Evolutionary conservation across 441 rosid species (phyloP), one percentile per base, ranked within the genome.

Genomic region (Erysimum cheiri): DNA sequence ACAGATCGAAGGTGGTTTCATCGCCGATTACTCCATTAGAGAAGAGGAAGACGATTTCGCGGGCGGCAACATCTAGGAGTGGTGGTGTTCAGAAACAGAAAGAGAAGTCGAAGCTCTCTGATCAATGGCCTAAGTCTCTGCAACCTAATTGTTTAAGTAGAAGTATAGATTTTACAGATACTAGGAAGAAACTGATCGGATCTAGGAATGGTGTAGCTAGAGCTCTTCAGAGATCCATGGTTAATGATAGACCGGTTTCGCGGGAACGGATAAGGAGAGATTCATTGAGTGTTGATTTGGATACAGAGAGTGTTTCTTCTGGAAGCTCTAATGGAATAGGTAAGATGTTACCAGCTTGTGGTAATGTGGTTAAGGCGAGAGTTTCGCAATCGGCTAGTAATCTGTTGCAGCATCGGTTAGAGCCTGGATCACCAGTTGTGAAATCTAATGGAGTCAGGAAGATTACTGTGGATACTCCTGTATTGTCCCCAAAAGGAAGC

Each of bases 101-200:
- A 61, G 92, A 85, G 80, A 89, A 82, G 73, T 81, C 86, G 4
- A 87, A 80, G 83, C 73, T 81, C 8, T 76, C 67, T 72, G 95
- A 83, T 80, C 86, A 85, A 61, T 96, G 96, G n/a, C 92, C 84
- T 53, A 85, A 90, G 81, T 74, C 79, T 43, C 68, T 87, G 43
- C 41, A 74, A 44, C 80, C 80, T 36, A 82, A 66, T 79, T 80
- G 86, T 24, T 55, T 85, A 82, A 79, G 77, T 64, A 83, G 84
- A 80, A 93, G 93, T 52, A 62, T 91, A 59, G 96, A 89, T 72
- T 82, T 70, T 39, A 75, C 80, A 4, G 87, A 78, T 63, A 84
- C 80, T 57, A 79, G 81, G 67, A 82, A 74, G 82, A 83, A 79
- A 73, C 15, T 65, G 67, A 75, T 56, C 39, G 86, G 85, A 84